Percentiles rank a stretch among this genome's conserved stretches.
phyloP scores from a whole-genome alignment of 2,329 filamentous ascomycete genomes.

The Calonectria multiphialidica region DNA sequence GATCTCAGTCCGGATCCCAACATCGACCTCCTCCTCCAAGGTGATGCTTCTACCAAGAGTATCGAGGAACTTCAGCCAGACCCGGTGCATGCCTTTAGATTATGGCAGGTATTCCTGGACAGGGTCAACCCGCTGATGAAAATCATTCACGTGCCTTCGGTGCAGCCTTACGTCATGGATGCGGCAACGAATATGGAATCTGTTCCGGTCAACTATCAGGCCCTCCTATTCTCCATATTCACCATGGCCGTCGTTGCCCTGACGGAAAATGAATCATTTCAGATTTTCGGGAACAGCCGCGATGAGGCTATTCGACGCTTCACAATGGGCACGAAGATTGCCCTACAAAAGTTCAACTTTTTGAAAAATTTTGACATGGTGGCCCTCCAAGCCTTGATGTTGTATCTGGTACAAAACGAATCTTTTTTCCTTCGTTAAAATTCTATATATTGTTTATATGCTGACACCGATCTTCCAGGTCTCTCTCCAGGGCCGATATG shows the following conservation, averaged over 20 bases:
- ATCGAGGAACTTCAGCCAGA: constrained; percentile 71
- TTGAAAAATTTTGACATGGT: constrained; percentile 69
- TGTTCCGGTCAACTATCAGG: constrained; percentile 70
- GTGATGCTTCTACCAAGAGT: constrained; percentile 53
- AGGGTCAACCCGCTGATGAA: constrained; percentile 82
- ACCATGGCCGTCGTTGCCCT: constrained; percentile 70
- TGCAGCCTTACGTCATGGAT: constrained; percentile 75
- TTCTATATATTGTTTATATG: constrained; percentile 21
- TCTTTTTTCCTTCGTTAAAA: neutral
- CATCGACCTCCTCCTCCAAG: constrained; percentile 61
- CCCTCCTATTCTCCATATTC: constrained; percentile 75
- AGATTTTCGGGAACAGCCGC: constrained; percentile 62
- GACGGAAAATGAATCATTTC: constrained; percentile 64
- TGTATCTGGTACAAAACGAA: constrained; percentile 62
- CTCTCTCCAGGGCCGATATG: constrained; percentile 68
- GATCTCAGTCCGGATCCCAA: constrained; percentile 65
- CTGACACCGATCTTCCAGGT: constrained; percentile 51
- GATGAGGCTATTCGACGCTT: constrained; percentile 65
- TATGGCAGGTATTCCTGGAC: constrained; percentile 82
- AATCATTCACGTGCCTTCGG: constrained; percentile 76
- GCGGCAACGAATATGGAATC: constrained; percentile 68
- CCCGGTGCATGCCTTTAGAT: constrained; percentile 73
- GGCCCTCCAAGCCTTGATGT: constrained; percentile 68
- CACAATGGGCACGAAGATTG: constrained; percentile 62
- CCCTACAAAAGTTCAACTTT: constrained; percentile 67